Evolutionary conservation across 106 monocot species (phyloP), one percentile per base, ranked within the genome.

Genomic region (Cymbidium sinense): DNA sequence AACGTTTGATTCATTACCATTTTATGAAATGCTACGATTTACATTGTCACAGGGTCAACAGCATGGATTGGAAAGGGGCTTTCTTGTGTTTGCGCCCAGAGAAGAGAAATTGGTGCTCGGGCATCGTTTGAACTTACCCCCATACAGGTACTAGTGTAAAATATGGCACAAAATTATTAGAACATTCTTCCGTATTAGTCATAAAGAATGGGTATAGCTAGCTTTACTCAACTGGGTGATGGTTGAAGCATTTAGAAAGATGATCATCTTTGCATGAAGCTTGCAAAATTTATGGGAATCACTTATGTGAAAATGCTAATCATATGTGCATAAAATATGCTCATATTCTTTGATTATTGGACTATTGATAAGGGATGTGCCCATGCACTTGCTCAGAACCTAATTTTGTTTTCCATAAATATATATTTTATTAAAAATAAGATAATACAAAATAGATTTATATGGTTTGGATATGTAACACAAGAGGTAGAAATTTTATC

Each of bases 11-110:
- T 34, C n/a, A 47, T 44, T 44, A 71, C 36, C 36, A 71, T 37
- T 43, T 3, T 28, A 44, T 74, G 43, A 41, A 74, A 74, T 74
- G 43, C 74, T 44, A 27, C 27, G 15, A 2, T 5, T 4, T 19
- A 74, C 23, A 20, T 44, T 81, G 88, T 90, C 28, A 80, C 83
- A 65, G 92, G 92, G 79, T 93, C 95, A 70, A 81, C 84, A 77
- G 92, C 95, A 81, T 95, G 95, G 95, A 75, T 95, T 83, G 95
- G 95, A 41, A 90, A 80, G 85, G 93, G 95, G 31, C 85, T 95
- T 52, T 88, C 95, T 62, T 95, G 95, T 85, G 95, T 95, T 70
- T 92, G 95, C 81, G 92, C 86, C 70, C 95, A 95, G 70, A 88
- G 85, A 81, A 86, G 89, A 81, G 92, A 88, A 3, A 90, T 70